These are phyloP conservation scores for Filobasidium wieringae DNA, from an alignment of 768 basidiomycete genomes.

Conservation along the genomic window DNA sequence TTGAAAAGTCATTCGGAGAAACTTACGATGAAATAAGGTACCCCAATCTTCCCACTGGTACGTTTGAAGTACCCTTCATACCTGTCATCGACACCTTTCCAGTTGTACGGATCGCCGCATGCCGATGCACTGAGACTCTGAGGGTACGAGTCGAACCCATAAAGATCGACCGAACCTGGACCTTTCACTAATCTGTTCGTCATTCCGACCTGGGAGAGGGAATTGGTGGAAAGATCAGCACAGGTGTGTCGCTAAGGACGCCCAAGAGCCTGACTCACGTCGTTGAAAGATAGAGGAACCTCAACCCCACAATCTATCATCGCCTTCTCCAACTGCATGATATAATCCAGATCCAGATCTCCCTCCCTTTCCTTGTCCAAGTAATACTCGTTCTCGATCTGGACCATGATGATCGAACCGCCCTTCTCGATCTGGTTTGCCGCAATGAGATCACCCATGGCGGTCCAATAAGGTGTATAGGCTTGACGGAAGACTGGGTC, in stretches of 20 bases:
- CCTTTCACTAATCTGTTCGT: constrained; percentile 53
- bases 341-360: constrained; percentile 38
- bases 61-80: constrained; percentile 3
- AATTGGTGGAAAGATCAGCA: too few relatives aligned
- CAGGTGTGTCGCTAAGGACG: neutral
- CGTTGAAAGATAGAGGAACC: constrained; percentile 65
- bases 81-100: constrained; percentile 1
- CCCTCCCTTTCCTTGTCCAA: neutral
- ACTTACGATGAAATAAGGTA: constrained; percentile 7
- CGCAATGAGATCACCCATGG: constrained; percentile 6
- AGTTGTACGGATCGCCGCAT: neutral
- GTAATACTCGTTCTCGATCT: constrained; percentile 17
- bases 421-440: constrained; percentile 13
- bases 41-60: neutral
- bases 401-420: constrained; percentile 16
- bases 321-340: constrained; percentile 50
- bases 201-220: neutral
- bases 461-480: constrained; percentile 9
- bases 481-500: constrained; percentile 5
- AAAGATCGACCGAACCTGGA: constrained; percentile 65
- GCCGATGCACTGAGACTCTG: neutral
- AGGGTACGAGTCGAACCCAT: constrained; percentile 42
- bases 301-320: constrained; percentile 44
- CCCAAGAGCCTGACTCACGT: constrained; percentile 44
- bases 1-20: neutral